Base-by-base conservation (phyloP, 768 basidiomycete species). In the Leucocoprinus sp. region DNA sequence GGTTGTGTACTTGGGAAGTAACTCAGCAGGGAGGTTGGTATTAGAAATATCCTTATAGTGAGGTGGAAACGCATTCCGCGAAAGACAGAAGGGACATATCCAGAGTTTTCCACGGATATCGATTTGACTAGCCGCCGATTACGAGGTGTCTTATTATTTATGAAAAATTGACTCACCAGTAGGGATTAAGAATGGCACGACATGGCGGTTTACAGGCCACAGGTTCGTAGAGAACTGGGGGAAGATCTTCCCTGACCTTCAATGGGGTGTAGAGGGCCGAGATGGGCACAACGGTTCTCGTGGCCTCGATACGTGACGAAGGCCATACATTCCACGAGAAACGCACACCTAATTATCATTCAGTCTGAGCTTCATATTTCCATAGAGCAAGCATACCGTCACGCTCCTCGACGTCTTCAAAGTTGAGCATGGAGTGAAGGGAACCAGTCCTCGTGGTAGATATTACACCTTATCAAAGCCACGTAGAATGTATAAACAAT, bases 251-350 rank as follows among this genome's bases (percentile, higher is more conserved):
- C 48, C 93, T 76, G 48, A 85, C 74, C 67, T 96, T 99, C 55
- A 98, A 71, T 14, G 96, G 96, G 2, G 90, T 92, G 66, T 99
- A 99, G 6, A 99, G 75, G 7, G 96, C 91, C n/a, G 95, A 84
- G 57, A 99, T 96, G 49, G 96, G 96, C 5, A 98, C 95, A 31
- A 99, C 95, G 4, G 91, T 97, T 55, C 95, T 78, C 28, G 93
- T 98, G 11, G 95, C 92, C 68, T 99, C 96, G 63, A 98, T 95
- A 56, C 96, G 82, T 49, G 92, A 93, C 27, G 93, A 93, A 2
- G 93, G 93, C 91, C 92, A 99, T 48, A 93, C 90, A 64, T 99
- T 99, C 96, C 95, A 98, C 37, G 93, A 95, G 54, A 98, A 75
- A 45, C 95, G 80, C 37, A 97, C 82, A 54, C 95, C 93, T 96